Percentiles rank a stretch among this genome's conserved stretches.
phyloP scores from a whole-genome alignment of 176 grass and related monocot species.

The Dactylis glomerata region DNA sequence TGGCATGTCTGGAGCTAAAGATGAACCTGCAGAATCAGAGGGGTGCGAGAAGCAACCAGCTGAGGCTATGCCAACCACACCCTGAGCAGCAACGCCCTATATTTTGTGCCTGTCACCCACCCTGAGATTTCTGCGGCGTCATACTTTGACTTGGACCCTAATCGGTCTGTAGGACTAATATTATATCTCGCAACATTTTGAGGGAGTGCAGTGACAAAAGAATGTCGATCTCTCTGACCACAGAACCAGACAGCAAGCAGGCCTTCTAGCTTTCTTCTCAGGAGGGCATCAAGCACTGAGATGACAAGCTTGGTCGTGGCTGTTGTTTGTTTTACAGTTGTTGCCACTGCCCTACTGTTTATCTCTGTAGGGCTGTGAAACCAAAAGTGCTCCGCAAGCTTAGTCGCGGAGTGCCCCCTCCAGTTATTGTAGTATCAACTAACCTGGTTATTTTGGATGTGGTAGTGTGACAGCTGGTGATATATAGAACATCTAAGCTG shows the following conservation, averaged over 20 bases:
- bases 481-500: background rate
- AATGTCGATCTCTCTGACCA: background rate
- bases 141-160: background rate
- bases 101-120: background rate
- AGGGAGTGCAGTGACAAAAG: background rate
- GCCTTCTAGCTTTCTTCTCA: background rate
- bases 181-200: background rate
- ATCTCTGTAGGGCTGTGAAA: background rate
- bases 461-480: background rate
- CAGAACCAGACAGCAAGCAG: background rate
- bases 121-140: background rate
- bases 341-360: background rate
- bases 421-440: background rate
- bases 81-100: background rate
- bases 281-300: background rate
- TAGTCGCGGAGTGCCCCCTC: background rate
- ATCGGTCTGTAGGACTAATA: background rate
- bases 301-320: background rate
- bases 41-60: background rate
- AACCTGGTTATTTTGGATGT: background rate
- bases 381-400: background rate
- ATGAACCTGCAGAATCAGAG: background rate
- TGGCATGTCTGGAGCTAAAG: background rate
- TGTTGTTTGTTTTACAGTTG: background rate
- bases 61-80: background rate